A percentile compares a stretch with the other conserved stretches of the same genome.
Evolutionary conservation across 2,329 filamentous ascomycete species (phyloP).

Genomic region (Ceratocystis albifundus): DNA sequence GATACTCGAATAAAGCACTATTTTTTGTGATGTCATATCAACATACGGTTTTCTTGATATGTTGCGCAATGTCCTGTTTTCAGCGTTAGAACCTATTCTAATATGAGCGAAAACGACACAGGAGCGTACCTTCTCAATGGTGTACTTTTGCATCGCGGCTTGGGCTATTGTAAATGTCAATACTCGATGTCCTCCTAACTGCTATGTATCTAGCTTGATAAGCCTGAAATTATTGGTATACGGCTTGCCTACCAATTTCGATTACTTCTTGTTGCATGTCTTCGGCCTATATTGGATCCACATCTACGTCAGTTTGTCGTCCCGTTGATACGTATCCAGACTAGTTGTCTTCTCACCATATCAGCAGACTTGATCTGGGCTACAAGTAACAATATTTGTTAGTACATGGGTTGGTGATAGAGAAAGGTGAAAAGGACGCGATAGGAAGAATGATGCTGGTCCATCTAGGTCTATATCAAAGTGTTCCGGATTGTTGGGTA

Average conservation of each 20-base stretch:
- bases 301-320: background rate
- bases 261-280: conserved; percentile 95
- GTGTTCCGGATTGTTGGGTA: background rate
- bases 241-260: conserved; percentile 72
- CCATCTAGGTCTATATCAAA: too few species aligned
- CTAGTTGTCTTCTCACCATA: conserved; percentile 56
- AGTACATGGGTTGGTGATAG: background rate
- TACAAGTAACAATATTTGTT: conserved; percentile 31
- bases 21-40: background rate
- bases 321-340: background rate
- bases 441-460: too few species aligned
- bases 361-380: conserved; percentile 96
- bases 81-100: background rate
- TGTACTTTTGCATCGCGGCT: conserved; percentile 52
- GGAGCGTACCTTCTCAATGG: conserved; percentile 46
- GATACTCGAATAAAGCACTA: background rate
- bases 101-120: background rate
- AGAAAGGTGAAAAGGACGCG: too few species aligned
- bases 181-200: background rate
- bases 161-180: conserved; percentile 37
- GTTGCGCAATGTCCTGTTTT: conserved; percentile 76
- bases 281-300: conserved; percentile 53
- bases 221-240: conserved; percentile 25
- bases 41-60: conserved; percentile 82
- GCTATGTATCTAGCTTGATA: too few species aligned